These are phyloP conservation scores for Aspergillus conjunctus DNA, from an alignment of 495 filamentous ascomycete species.

Conservation along the genomic window DNA sequence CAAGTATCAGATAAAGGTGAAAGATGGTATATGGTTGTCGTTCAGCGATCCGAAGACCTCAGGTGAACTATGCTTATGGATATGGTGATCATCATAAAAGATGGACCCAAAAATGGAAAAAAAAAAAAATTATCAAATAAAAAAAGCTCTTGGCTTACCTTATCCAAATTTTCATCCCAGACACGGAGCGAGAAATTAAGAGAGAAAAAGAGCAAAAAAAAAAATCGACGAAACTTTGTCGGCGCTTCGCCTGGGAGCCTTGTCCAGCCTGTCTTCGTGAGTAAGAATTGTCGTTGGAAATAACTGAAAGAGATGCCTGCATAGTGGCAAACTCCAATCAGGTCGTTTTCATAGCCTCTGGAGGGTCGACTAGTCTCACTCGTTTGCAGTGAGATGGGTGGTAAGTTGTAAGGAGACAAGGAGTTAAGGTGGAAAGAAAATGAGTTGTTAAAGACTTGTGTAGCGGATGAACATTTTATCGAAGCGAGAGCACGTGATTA, in stretches of 20 bases:
- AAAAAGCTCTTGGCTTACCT: slow-evolving; percentile 17
- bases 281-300: background rate
- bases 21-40: slow-evolving; percentile 54
- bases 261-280: background rate
- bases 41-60: slow-evolving; percentile 52
- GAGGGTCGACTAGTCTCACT: background rate
- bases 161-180: background rate
- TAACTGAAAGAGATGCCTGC: background rate
- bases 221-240: background rate
- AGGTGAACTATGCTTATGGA: slow-evolving; percentile 56
- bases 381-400: background rate
- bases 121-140: background rate
- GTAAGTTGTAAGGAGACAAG: background rate
- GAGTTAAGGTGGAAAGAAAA: no score
- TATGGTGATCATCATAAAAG: slow-evolving; percentile 49
- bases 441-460: slow-evolving; percentile 1
- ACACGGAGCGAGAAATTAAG: background rate
- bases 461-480: slow-evolving; percentile 1
- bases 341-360: background rate
- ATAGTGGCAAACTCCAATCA: slow-evolving; percentile 1
- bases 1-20: slow-evolving; percentile 45
- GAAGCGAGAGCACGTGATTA: slow-evolving; percentile 4
- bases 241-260: background rate
- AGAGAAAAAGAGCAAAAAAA: slow-evolving; percentile 2
- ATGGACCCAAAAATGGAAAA: slow-evolving; percentile 9